These are phyloP conservation scores for Dryadomyces quercivorus DNA, from an alignment of 2,329 filamentous ascomycete genomes.

Conservation along the genomic window DNA sequence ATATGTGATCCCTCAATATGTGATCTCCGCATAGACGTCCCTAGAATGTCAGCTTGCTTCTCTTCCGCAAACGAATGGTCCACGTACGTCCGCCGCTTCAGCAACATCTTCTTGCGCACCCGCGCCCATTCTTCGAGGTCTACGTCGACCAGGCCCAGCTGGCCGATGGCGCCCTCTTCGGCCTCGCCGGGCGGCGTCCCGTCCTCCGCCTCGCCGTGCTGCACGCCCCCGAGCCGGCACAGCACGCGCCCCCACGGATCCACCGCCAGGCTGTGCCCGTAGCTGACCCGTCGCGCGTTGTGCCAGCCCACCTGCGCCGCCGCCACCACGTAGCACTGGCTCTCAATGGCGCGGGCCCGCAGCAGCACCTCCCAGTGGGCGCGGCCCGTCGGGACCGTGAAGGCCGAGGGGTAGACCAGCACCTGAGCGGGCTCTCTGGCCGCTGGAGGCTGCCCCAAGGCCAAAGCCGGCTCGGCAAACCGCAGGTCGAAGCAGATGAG, in stretches of 20 bases:
- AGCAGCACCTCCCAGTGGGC: conserved; percentile 80
- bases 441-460: conserved; percentile 37
- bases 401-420: conserved; percentile 79
- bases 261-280: conserved; percentile 75
- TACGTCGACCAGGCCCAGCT: conserved; percentile 43
- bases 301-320: conserved; percentile 68
- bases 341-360: conserved; percentile 74
- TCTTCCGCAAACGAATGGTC: not conserved
- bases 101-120: conserved; percentile 39
- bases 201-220: conserved; percentile 27
- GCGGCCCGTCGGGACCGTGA: conserved; percentile 72
- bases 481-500: conserved; percentile 87
- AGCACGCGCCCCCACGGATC: conserved; percentile 76
- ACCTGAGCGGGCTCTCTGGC: conserved; percentile 48
- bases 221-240: conserved; percentile 46
- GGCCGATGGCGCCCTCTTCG: conserved; percentile 25
- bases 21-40: conserved; percentile 10
- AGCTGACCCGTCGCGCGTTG: conserved; percentile 54
- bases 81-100: conserved; percentile 39
- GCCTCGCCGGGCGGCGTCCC: conserved; percentile 10
- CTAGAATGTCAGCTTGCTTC: conserved; percentile 31
- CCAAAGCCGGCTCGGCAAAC: conserved; percentile 64
- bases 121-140: conserved; percentile 33
- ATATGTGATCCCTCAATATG: conserved; percentile 1
- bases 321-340: conserved; percentile 75